phyloP scores from a whole-genome alignment of 2,329 filamentous ascomycete species.

The Pseudocercospora vitis region DNA sequence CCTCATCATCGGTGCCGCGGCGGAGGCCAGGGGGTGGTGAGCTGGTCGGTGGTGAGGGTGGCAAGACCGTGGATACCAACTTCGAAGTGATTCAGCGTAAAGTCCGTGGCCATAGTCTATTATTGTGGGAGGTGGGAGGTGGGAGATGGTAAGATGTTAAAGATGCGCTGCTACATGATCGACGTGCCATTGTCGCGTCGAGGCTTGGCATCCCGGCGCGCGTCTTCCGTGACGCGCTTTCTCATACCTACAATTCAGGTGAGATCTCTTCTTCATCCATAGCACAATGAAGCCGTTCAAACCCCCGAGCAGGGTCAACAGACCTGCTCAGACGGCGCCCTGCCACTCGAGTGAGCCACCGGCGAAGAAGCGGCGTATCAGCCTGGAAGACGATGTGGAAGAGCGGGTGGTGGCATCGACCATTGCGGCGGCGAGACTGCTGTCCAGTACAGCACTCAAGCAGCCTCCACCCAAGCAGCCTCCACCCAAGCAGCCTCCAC shows the following conservation, averaged over 20 bases:
- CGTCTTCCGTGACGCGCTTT: neutral
- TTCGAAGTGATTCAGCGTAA: no score
- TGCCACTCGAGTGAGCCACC: slow-evolving; percentile 34
- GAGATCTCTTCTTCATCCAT: neutral
- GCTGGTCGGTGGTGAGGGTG: no score
- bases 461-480: slow-evolving; percentile 24
- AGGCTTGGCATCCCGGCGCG: neutral
- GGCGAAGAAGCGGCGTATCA: slow-evolving; percentile 46
- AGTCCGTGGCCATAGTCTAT: no score
- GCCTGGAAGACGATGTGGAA: slow-evolving; percentile 33
- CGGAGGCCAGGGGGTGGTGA: neutral
- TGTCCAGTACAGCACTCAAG: slow-evolving; percentile 26
- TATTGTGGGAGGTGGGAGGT: no score
- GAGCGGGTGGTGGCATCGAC: slow-evolving; percentile 29
- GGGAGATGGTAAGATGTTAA: no score
- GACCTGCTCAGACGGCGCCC: slow-evolving; percentile 16
- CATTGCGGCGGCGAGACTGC: slow-evolving; percentile 32
- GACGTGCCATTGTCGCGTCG: neutral
- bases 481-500: slow-evolving; percentile 27
- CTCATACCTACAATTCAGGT: neutral
- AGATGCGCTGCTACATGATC: no score
- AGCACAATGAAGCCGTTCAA: slow-evolving; percentile 37
- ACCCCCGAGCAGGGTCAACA: slow-evolving; percentile 27
- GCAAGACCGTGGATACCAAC: no score
- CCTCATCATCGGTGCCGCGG: neutral